Base-by-base conservation (phyloP, 192 early-diverging fungal genomes). In the Haplosporangium gracile region DNA sequence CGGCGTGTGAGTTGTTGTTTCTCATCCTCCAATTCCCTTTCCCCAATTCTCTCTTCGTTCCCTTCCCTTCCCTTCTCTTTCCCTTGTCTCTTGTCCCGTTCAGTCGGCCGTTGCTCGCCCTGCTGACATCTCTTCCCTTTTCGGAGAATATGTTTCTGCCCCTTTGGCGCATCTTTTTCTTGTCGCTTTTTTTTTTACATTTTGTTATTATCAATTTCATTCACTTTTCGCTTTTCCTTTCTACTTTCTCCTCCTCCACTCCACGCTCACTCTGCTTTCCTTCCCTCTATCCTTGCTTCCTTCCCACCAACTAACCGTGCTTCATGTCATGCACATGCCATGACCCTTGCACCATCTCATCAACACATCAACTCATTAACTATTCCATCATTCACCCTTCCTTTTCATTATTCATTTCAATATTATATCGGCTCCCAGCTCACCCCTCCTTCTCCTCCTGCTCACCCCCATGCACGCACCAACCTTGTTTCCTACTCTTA, bases 151-250 rank as follows among this genome's bases (percentile, higher is more conserved):
- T 45, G 16, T 16, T 63, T 75, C 36, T 75, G 49, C 55, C 55
- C 34, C n/a, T 53, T 69, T 69, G 26, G 42, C 32, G 39, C 26
- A 38, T 45, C 22, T 78, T n/a, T 32, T 10, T 22, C 4, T 53
- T 9, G 68, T 49, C 68, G 49, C 38, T 43, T 68, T 77, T 77
- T 77, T 77, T 77, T 39, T 77, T 68, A 63, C 40, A 63, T n/a
- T 68, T 68, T 26, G 3, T 68, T 68, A 34, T 51, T 51, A 51
- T 5, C 49, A 22, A 51, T 51, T 20, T 51, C 16, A 51, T 51
- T 51, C 49, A 16, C 49, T 4, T 20, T 22, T 16, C 18, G 15
- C 18, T 51, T 51, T 51, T 20, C 18, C 16, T 42, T 40, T n/a
- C 69, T 24, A 29, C 38, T 40, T 32, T 69, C n/a, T 42, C 70